phyloP scores from a whole-genome alignment of 192 early-diverging fungal species.

The Coemansia sp. region DNA sequence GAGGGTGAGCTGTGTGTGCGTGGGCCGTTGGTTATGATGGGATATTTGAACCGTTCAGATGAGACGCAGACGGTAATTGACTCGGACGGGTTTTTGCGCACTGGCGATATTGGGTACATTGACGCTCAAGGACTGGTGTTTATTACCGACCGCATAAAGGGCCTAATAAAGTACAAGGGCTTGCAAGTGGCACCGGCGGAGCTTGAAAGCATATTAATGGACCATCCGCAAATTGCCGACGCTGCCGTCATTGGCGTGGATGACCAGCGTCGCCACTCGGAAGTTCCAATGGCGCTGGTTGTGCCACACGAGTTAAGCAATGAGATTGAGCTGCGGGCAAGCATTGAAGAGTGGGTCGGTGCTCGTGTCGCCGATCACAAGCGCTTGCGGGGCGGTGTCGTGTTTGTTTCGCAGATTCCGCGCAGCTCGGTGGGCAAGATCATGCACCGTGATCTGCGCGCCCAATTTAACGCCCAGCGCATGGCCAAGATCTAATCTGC shows the following conservation, averaged over 20 bases:
- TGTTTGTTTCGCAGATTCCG: constrained; percentile 22
- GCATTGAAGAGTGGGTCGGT: constrained; percentile 20
- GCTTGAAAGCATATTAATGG: constrained; percentile 70
- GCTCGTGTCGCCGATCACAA: constrained; percentile 37
- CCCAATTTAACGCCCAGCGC: constrained; percentile 8
- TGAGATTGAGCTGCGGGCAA: neutral
- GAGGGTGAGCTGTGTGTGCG: constrained; percentile 81
- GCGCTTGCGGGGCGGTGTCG: constrained; percentile 40
- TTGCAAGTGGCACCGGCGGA: constrained; percentile 81
- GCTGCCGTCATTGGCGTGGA: constrained; percentile 67
- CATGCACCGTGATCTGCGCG: constrained; percentile 29
- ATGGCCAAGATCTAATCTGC: constrained; percentile 28
- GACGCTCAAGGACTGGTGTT: constrained; percentile 60
- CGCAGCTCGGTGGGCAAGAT: constrained; percentile 44
- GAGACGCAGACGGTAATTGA: constrained; percentile 65
- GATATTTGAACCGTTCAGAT: constrained; percentile 77
- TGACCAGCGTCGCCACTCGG: constrained; percentile 58
- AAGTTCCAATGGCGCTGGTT: constrained; percentile 65
- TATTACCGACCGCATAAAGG: constrained; percentile 75
- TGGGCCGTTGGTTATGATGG: constrained; percentile 82
- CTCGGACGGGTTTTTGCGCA: constrained; percentile 76
- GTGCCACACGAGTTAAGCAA: constrained; percentile 33
- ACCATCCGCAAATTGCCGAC: constrained; percentile 66
- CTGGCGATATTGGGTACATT: constrained; percentile 73
- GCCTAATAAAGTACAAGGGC: constrained; percentile 92